Percentiles rank a stretch among this genome's conserved stretches.
phyloP scores from a whole-genome alignment of 176 grass and related monocot genomes.

The Raddia distichophylla region DNA sequence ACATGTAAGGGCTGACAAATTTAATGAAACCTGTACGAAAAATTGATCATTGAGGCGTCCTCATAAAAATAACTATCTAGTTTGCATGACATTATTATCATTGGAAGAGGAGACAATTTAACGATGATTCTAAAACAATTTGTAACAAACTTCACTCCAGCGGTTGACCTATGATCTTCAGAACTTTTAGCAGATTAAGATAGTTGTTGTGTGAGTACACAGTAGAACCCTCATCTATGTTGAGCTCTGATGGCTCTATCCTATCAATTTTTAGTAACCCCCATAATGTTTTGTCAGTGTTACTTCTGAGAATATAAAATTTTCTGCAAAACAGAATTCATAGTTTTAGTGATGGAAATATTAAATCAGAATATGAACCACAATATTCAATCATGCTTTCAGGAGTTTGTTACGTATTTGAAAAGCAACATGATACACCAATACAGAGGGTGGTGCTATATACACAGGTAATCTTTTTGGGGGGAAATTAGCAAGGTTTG shows the following conservation, averaged over 20 bases:
- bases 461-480: background rate
- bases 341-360: constrained; percentile 12
- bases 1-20: constrained; percentile 96
- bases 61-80: constrained; percentile 8
- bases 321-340: constrained; percentile 57
- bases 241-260: constrained; percentile 75
- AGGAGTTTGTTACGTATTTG: constrained; percentile 6
- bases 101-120: constrained; percentile 36
- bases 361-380: background rate
- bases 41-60: constrained; percentile 6
- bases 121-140: constrained; percentile 88
- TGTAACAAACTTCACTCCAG: constrained; percentile 91
- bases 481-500: background rate
- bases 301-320: constrained; percentile 86
- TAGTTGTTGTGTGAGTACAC: constrained; percentile 63
- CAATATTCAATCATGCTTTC: constrained; percentile 17
- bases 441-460: background rate
- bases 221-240: constrained; percentile 63
- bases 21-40: constrained; percentile 78
- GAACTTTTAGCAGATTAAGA: constrained; percentile 62
- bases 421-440: background rate
- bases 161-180: constrained; percentile 73
- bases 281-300: constrained; percentile 66
- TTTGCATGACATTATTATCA: constrained; percentile 13
- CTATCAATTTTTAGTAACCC: constrained; percentile 93